Percentiles rank a stretch among this genome's conserved stretches.
Conservation (phyloP, 2,329 filamentous ascomycete genomes). For the Penicillium decumbens region DNA sequence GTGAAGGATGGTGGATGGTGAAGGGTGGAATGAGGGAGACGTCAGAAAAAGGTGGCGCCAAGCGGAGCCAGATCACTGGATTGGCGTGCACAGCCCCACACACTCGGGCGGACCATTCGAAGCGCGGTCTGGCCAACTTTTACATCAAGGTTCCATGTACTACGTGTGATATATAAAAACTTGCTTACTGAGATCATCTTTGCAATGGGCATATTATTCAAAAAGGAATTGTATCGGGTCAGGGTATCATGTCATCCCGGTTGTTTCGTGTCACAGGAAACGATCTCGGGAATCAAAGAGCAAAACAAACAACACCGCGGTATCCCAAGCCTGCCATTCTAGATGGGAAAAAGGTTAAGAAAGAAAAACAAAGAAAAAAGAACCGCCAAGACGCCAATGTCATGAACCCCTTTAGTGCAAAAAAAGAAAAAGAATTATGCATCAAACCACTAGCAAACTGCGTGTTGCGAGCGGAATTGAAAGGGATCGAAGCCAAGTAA, state of each 20-base stretch:
- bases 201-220: conserved; percentile 8
- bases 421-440: conserved; percentile 8
- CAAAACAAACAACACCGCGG: conserved; percentile 8
- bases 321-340: conserved; percentile 21
- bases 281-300: neutral
- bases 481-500: neutral
- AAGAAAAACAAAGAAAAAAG: neutral
- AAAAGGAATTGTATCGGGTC: conserved; percentile 19
- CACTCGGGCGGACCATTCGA: neutral
- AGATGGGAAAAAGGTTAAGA: conserved; percentile 3
- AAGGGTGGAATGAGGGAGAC: conserved; percentile 13
- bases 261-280: conserved; percentile 6
- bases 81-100: conserved; percentile 10
- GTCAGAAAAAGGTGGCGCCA: conserved; percentile 27
- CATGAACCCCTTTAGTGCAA: neutral
- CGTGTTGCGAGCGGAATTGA: neutral
- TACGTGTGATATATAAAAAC: neutral
- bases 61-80: conserved; percentile 19
- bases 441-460: neutral
- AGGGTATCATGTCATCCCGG: conserved; percentile 24
- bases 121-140: neutral
- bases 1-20: conserved; percentile 3
- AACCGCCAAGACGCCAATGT: conserved; percentile 11
- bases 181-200: neutral
- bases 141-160: neutral